Conservation (phyloP, 1,284 basidiomycete genomes). For the Trichosporon sp. region DNA sequence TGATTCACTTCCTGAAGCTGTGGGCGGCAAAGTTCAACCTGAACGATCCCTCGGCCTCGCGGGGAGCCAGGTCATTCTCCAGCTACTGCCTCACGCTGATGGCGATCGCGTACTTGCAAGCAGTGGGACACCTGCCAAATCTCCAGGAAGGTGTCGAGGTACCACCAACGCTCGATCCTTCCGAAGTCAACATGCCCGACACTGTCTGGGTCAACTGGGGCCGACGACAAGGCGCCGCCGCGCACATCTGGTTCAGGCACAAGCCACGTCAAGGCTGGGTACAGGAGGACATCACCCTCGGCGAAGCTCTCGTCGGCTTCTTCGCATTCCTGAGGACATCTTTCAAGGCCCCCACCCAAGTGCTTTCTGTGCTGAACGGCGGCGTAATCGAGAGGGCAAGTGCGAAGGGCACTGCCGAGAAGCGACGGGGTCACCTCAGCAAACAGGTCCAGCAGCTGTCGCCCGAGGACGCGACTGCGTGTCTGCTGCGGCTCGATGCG, state of each 20-base stretch:
- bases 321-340: constrained; percentile 30
- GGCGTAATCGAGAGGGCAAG: constrained; percentile 20
- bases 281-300: constrained; percentile 24
- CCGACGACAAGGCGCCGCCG: constrained; percentile 33
- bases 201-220: constrained; percentile 42
- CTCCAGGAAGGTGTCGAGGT: constrained; percentile 33
- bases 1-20: constrained; percentile 46
- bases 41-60: constrained; percentile 42
- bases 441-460: neutral
- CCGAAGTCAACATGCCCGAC: constrained; percentile 11
- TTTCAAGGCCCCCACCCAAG: constrained; percentile 26
- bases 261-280: constrained; percentile 26
- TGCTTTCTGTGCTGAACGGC: constrained; percentile 40
- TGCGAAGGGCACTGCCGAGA: neutral
- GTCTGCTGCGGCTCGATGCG: neutral
- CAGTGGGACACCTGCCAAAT: constrained; percentile 40
- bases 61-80: constrained; percentile 42
- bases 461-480: neutral
- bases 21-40: constrained; percentile 44
- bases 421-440: neutral
- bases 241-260: constrained; percentile 29
- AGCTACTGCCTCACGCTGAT: constrained; percentile 49
- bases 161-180: constrained; percentile 1
- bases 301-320: constrained; percentile 39
- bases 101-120: constrained; percentile 48